Evolutionary conservation across 768 basidiomycete species (phyloP).

Genomic region (Serendipita sp.): DNA sequence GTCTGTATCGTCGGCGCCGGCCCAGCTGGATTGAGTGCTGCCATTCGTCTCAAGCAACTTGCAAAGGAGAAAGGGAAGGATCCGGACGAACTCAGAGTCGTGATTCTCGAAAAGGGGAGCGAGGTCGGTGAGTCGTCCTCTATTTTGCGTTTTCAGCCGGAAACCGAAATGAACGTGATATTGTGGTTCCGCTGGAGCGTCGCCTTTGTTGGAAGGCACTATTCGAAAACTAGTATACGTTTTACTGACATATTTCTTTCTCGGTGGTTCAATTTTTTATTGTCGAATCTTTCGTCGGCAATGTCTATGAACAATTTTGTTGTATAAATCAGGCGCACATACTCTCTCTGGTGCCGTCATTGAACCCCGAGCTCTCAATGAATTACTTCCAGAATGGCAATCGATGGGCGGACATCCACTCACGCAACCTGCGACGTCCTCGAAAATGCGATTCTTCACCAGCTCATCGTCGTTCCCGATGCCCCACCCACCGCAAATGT

Average conservation of each 20-base stretch:
- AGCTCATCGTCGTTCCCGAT: conserved; percentile 51
- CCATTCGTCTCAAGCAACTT: conserved; percentile 87
- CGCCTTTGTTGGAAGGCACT: not conserved
- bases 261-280: not conserved
- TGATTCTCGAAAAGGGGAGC: conserved; percentile 86
- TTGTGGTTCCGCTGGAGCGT: not conserved
- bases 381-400: conserved; percentile 78
- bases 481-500: conserved; percentile 95
- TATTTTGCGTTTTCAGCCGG: not conserved
- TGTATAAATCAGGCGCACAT: conserved; percentile 55
- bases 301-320: too few relatives aligned
- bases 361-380: conserved; percentile 80
- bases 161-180: not conserved
- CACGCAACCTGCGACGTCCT: conserved; percentile 58
- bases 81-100: conserved; percentile 62
- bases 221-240: not conserved
- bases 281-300: not conserved
- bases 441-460: conserved; percentile 78
- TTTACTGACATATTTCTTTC: not conserved
- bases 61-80: conserved; percentile 49
- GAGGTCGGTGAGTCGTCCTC: conserved; percentile 58
- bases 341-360: conserved; percentile 92
- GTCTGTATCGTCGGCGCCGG: conserved; percentile 95
- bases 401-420: conserved; percentile 55
- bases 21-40: conserved; percentile 90